Percentiles rank a stretch among this genome's conserved stretches.
phyloP scores from a whole-genome alignment of 768 basidiomycete genomes.

The Xerocomus potaroensis region DNA sequence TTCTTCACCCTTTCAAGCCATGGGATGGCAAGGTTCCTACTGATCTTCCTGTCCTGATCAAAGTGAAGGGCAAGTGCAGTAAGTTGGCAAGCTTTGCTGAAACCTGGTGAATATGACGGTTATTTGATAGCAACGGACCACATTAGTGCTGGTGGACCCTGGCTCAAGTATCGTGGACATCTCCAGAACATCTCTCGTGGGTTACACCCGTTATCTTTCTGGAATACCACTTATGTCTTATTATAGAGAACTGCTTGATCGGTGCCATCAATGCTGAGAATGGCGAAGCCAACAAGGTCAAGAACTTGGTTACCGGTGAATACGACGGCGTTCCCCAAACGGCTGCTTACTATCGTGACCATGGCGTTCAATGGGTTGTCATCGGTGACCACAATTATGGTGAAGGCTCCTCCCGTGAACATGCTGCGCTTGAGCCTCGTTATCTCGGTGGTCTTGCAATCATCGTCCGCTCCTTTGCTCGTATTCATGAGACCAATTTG shows the following conservation, averaged over 20 bases:
- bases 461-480: slow-evolving; percentile 94
- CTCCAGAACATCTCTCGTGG: slow-evolving; percentile 94
- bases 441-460: slow-evolving; percentile 94
- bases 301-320: slow-evolving; percentile 85
- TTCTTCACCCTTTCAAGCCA: slow-evolving; percentile 80
- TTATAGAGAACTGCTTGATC: slow-evolving; percentile 89
- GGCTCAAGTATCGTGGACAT: slow-evolving; percentile 99
- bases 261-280: slow-evolving; percentile 97
- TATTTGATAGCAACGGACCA: slow-evolving; percentile 70
- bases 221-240: slow-evolving; percentile 3
- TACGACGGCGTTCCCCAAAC: slow-evolving; percentile 82
- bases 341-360: slow-evolving; percentile 83
- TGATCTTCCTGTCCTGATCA: slow-evolving; percentile 92
- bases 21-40: slow-evolving; percentile 93
- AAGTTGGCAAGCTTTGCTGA: slow-evolving; percentile 30
- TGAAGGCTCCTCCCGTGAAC: slow-evolving; percentile 97
- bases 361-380: slow-evolving; percentile 94
- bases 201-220: slow-evolving; percentile 22
- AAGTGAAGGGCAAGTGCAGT: slow-evolving; percentile 99
- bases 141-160: slow-evolving; percentile 96
- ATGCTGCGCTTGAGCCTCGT: slow-evolving; percentile 93
- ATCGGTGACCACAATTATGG: slow-evolving; percentile 96
- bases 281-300: slow-evolving; percentile 92
- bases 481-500: slow-evolving; percentile 97
- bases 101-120: slow-evolving; percentile 1